Percentiles rank a stretch among this genome's conserved stretches.
phyloP scores from a whole-genome alignment of 225 moss, liverwort and hornwort species.

The Sphagnum contortum region DNA sequence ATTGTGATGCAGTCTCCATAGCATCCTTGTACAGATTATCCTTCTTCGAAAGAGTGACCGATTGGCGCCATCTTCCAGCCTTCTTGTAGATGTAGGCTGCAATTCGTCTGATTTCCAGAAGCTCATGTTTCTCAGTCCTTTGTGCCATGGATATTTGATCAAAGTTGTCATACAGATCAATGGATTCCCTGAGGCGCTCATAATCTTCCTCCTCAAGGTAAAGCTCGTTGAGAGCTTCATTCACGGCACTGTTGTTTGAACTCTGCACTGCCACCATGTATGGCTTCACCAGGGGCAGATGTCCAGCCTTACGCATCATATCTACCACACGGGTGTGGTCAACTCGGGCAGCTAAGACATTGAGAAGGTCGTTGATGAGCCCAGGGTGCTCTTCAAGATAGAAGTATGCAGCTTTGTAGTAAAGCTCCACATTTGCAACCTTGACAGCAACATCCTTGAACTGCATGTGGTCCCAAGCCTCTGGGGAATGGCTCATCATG shows the following conservation, averaged over 20 bases:
- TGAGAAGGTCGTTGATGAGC: constrained; percentile 72
- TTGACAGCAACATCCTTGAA: constrained; percentile 89
- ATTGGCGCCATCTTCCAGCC: constrained; percentile 84
- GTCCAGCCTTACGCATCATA: constrained; percentile 78
- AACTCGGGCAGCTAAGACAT: constrained; percentile 70
- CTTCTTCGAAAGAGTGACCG: constrained; percentile 83
- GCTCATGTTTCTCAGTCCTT: constrained; percentile 76
- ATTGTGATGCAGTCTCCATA: constrained; percentile 91
- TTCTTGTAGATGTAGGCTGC: constrained; percentile 92
- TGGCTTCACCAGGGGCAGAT: constrained; percentile 76
- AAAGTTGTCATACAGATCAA: constrained; percentile 80
- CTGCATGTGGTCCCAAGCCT: constrained; percentile 93
- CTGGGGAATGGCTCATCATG: constrained; percentile 89
- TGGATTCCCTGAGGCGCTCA: constrained; percentile 71
- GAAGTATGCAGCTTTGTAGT: constrained; percentile 75
- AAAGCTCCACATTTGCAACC: constrained; percentile 80
- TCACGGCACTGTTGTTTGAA: constrained; percentile 69
- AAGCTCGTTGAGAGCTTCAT: constrained; percentile 87
- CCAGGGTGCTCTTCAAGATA: constrained; percentile 86
- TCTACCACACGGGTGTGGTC: constrained; percentile 83
- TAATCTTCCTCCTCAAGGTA: constrained; percentile 88
- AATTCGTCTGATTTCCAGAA: constrained; percentile 83
- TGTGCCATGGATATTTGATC: constrained; percentile 73
- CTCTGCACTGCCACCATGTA: constrained; percentile 87
- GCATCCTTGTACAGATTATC: constrained; percentile 77